Percentiles rank a stretch among this genome's conserved stretches.
Evolutionary conservation across 2,329 filamentous ascomycete genomes (phyloP).

Genomic region (Aspergillus aculeatinus): DNA sequence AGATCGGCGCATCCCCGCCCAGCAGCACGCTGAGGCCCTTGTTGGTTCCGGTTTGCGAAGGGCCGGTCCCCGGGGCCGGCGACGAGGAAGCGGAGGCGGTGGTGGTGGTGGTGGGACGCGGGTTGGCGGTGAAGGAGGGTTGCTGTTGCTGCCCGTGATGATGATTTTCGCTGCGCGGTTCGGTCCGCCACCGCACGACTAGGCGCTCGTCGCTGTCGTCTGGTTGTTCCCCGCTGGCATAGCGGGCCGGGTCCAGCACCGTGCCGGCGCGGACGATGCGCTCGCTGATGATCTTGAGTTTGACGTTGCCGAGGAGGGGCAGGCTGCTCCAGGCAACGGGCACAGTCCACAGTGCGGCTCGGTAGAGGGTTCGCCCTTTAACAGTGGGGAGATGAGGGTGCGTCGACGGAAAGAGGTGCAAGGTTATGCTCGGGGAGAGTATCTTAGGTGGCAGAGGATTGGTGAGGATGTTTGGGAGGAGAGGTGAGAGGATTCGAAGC

Average conservation of each 20-base stretch:
- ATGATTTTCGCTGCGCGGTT: conserved; percentile 35
- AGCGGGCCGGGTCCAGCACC: conserved; percentile 36
- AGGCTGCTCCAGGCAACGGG: conserved; percentile 94
- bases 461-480: conserved; percentile 60
- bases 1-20: conserved; percentile 52
- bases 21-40: conserved; percentile 49
- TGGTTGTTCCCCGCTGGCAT: conserved; percentile 26
- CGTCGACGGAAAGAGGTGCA: conserved; percentile 64
- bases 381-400: conserved; percentile 77
- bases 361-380: conserved; percentile 84
- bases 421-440: conserved; percentile 60
- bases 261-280: conserved; percentile 69
- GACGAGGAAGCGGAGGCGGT: conserved; percentile 13
- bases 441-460: conserved; percentile 62
- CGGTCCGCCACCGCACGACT: conserved; percentile 84
- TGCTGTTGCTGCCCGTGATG: background rate
- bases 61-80: conserved; percentile 18
- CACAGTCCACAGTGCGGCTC: conserved; percentile 91
- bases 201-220: conserved; percentile 66
- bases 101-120: conserved; percentile 13
- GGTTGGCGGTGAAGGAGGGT: background rate
- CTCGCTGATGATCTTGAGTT: conserved; percentile 82
- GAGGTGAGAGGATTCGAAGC: conserved; percentile 60
- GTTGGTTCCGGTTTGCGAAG: conserved; percentile 36
- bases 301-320: conserved; percentile 86